phyloP scores from a whole-genome alignment of 1,284 basidiomycete species.

The Fomitiporia mediterranea region DNA sequence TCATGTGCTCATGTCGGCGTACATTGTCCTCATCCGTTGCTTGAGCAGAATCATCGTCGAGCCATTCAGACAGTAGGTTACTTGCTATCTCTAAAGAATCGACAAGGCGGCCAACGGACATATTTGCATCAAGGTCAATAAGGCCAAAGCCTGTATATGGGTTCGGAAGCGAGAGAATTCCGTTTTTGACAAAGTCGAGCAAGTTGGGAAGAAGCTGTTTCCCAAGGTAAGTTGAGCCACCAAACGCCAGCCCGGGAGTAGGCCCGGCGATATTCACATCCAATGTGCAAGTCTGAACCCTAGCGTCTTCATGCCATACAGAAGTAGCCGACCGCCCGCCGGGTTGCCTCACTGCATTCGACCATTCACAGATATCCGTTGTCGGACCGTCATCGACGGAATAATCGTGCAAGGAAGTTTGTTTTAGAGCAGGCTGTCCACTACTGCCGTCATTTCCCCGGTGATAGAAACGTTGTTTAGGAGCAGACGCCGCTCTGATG shows the following conservation, averaged over 20 bases:
- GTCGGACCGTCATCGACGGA: not conserved
- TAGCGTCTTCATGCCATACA: not conserved
- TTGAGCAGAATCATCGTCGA: constrained; percentile 6
- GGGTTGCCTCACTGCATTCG: no score
- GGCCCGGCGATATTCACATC: constrained; percentile 50
- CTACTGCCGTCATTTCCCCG: not conserved
- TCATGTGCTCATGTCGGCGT: constrained; percentile 37
- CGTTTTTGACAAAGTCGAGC: constrained; percentile 31
- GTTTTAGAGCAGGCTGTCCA: not conserved
- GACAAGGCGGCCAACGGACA: constrained; percentile 35
- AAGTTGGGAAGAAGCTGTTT: constrained; percentile 56
- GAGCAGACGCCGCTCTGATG: no score
- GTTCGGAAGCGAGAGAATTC: constrained; percentile 26
- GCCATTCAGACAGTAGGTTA: constrained; percentile 35
- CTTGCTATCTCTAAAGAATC: constrained; percentile 39
- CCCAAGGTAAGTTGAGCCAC: constrained; percentile 45
- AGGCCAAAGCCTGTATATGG: constrained; percentile 34
- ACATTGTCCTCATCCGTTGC: constrained; percentile 16
- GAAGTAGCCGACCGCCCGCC: not conserved
- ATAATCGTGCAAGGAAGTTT: constrained; percentile 12
- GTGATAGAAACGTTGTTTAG: not conserved
- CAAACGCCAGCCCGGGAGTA: constrained; percentile 47
- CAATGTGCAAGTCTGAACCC: constrained; percentile 30
- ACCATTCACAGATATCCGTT: not conserved
- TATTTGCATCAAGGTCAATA: constrained; percentile 36